Conservation (phyloP, 768 basidiomycete genomes). For the Coprinopsis sp. region DNA sequence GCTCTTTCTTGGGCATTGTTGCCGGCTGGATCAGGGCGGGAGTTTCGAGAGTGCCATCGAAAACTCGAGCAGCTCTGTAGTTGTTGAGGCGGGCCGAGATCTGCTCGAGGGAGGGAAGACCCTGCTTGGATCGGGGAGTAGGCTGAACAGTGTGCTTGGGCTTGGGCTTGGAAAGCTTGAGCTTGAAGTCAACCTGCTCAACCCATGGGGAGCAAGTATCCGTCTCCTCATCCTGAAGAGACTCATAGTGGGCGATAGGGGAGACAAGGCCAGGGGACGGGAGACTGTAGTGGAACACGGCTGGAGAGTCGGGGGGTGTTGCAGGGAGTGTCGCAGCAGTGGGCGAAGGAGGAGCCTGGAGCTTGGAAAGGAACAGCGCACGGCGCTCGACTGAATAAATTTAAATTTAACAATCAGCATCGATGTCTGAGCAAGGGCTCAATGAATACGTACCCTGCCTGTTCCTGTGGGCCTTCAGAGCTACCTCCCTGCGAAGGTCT, state of each 20-base stretch:
- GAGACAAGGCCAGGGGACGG: constrained; percentile 66
- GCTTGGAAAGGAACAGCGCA: constrained; percentile 68
- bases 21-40: constrained; percentile 17
- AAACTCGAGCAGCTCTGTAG: constrained; percentile 11
- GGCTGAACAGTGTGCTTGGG: constrained; percentile 14
- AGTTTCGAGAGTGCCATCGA: constrained; percentile 8
- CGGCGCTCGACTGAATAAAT: constrained; percentile 76
- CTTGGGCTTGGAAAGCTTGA: constrained; percentile 27
- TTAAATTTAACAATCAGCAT: no score
- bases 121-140: constrained; percentile 19
- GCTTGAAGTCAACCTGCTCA: constrained; percentile 62
- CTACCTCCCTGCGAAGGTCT: constrained; percentile 70
- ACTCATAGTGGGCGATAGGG: constrained; percentile 56
- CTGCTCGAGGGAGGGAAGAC: constrained; percentile 68
- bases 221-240: constrained; percentile 30
- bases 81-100: constrained; percentile 61
- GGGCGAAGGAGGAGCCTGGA: constrained; percentile 62
- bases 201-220: constrained; percentile 46
- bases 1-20: constrained; percentile 27
- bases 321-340: constrained; percentile 53
- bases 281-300: constrained; percentile 62
- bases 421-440: background rate
- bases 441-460: constrained; percentile 59
- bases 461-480: constrained; percentile 64
- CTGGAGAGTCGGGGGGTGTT: constrained; percentile 66